These are phyloP conservation scores for Malania oleifera DNA, from an alignment of 164 flowering plant species.

Conservation along the genomic window DNA sequence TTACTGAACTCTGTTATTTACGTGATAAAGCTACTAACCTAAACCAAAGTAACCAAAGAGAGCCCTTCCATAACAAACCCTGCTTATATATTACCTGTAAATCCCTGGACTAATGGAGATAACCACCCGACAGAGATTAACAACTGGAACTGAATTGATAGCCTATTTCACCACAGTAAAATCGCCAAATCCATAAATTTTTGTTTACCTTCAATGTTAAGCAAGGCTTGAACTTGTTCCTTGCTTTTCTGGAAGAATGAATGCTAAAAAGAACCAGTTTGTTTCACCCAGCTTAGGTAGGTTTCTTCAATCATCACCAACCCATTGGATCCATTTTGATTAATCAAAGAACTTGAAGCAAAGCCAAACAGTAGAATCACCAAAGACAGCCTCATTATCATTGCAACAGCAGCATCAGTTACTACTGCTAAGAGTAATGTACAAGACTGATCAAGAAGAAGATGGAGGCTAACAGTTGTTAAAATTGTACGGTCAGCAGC, in stretches of 20 bases:
- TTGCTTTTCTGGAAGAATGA: conserved; percentile 29
- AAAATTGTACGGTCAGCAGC: too few species aligned
- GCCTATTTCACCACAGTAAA: conserved; percentile 42
- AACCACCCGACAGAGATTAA: conserved; percentile 41
- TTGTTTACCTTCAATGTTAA: conserved; percentile 34
- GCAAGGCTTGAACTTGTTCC: conserved; percentile 36
- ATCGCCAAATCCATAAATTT: conserved; percentile 22
- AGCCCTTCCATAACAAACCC: background rate
- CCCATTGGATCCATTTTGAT: conserved; percentile 13
- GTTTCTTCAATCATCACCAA: conserved; percentile 18
- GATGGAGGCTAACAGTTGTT: too few species aligned
- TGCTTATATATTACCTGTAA: conserved; percentile 40
- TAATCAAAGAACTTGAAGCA: conserved; percentile 8
- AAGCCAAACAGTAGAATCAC: conserved; percentile 16
- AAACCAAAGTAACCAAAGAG: background rate
- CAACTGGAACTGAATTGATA: conserved; percentile 39
- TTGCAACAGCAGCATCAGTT: too few species aligned
- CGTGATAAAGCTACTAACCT: too few species aligned
- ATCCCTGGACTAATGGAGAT: conserved; percentile 41
- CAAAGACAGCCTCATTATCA: conserved; percentile 1
- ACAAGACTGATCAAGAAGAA: too few species aligned
- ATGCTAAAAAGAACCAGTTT: conserved; percentile 29
- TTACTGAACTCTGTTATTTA: too few species aligned
- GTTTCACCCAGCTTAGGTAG: conserved; percentile 38
- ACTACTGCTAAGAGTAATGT: too few species aligned